Conservation (phyloP, 2,329 filamentous ascomycete genomes). For the Blastomyces silverae region DNA sequence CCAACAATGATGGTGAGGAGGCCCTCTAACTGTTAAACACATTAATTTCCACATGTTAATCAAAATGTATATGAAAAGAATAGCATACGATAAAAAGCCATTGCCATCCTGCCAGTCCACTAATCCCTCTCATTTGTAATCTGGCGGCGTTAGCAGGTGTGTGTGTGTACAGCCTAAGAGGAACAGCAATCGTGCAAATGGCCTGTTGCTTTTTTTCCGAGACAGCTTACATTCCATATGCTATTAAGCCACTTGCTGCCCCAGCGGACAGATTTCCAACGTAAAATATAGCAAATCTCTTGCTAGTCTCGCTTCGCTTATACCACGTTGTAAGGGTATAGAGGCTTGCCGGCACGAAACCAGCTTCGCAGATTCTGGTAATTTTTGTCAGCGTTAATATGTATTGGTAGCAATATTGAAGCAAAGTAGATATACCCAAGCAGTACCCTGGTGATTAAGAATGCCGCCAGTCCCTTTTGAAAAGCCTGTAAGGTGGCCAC, state of each 20-base stretch:
- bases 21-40: conserved; percentile 13
- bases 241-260: conserved; percentile 29
- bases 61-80: conserved; percentile 43
- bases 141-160: conserved; percentile 32
- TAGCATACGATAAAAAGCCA: conserved; percentile 46
- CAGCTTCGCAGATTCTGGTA: conserved; percentile 40
- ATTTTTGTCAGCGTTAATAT: neutral
- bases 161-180: neutral
- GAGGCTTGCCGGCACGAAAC: conserved; percentile 47
- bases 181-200: neutral
- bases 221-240: conserved; percentile 24
- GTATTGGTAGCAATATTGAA: neutral
- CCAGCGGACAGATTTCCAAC: conserved; percentile 47
- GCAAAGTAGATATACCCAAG: conserved; percentile 31
- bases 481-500: conserved; percentile 49
- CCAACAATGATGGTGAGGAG: conserved; percentile 15
- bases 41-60: conserved; percentile 21
- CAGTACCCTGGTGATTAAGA: conserved; percentile 43
- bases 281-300: conserved; percentile 48
- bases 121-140: conserved; percentile 46
- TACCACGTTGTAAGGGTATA: conserved; percentile 50
- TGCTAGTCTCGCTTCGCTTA: conserved; percentile 43
- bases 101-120: conserved; percentile 46
- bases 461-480: conserved; percentile 40
- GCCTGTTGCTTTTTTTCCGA: neutral